Conservation (phyloP, 768 basidiomycete genomes). For the Russula sp. region DNA sequence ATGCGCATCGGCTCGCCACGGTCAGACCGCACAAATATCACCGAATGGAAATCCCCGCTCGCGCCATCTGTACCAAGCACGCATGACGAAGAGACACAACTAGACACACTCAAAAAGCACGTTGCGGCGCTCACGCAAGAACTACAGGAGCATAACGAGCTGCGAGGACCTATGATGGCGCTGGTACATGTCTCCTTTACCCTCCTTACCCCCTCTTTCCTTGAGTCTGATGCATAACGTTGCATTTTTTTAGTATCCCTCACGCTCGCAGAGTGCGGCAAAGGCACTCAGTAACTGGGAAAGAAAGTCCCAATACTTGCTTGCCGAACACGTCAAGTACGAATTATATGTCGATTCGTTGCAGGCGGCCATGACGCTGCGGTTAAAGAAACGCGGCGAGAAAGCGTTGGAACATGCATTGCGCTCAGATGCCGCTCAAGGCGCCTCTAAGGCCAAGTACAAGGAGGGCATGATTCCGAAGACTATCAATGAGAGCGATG, state of each 20-base stretch:
- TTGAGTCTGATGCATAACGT: conserved; percentile 19
- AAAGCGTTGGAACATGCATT: conserved; percentile 68
- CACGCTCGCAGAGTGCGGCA: conserved; percentile 65
- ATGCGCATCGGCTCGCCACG: conserved; percentile 70
- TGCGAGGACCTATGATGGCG: conserved; percentile 76
- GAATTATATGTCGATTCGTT: conserved; percentile 92
- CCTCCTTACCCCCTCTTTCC: conserved; percentile 17
- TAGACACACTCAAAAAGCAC: conserved; percentile 86
- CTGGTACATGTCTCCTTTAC: conserved; percentile 51
- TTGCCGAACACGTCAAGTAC: conserved; percentile 94
- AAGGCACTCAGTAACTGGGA: conserved; percentile 92
- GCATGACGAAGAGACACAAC: conserved; percentile 89
- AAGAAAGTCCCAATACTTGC: conserved; percentile 82
- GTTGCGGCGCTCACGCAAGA: conserved; percentile 72
- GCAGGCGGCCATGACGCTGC: conserved; percentile 74
- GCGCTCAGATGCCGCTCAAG: conserved; percentile 31
- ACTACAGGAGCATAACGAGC: conserved; percentile 75
- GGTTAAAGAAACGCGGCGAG: conserved; percentile 88
- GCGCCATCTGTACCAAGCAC: conserved; percentile 78
- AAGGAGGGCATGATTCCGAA: conserved; percentile 44
- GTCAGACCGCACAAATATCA: conserved; percentile 72
- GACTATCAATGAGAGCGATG: conserved; percentile 50
- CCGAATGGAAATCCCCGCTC: conserved; percentile 92
- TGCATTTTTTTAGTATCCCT: conserved; percentile 58
- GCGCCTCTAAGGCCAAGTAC: conserved; percentile 38